A percentile compares a stretch with the other conserved stretches of the same genome.
These are phyloP conservation scores for Epichloe sylvatica DNA, from an alignment of 2,329 filamentous ascomycete species.

Conservation along the genomic window DNA sequence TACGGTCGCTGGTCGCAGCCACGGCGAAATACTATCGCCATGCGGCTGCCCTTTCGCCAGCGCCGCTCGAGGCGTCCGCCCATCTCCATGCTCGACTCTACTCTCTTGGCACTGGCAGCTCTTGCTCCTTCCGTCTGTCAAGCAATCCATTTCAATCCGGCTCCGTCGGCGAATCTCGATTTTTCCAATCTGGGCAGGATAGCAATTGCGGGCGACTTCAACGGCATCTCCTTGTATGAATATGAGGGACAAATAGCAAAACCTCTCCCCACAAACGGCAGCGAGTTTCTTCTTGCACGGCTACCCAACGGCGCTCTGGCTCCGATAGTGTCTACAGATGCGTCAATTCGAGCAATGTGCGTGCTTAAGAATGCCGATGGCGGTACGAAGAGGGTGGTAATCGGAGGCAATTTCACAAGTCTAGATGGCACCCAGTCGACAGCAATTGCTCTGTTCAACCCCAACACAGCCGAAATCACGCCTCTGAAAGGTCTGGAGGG, in stretches of 20 bases:
- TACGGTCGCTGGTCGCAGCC: not conserved
- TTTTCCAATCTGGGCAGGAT: conserved; percentile 66
- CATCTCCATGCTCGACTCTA: conserved; percentile 12
- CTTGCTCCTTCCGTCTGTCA: conserved; percentile 28
- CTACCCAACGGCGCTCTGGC: conserved; percentile 78
- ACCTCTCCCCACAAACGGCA: conserved; percentile 57
- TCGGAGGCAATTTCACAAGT: conserved; percentile 94
- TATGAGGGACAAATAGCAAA: conserved; percentile 67
- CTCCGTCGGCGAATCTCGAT: conserved; percentile 61
- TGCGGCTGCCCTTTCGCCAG: conserved; percentile 34
- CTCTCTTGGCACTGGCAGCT: conserved; percentile 27
- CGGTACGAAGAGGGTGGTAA: conserved; percentile 56
- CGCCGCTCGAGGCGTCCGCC: conserved; percentile 27
- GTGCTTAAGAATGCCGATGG: conserved; percentile 55
- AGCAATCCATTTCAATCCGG: conserved; percentile 45
- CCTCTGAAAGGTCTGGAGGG: conserved; percentile 72
- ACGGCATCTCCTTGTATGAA: conserved; percentile 79
- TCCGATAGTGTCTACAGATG: conserved; percentile 62
- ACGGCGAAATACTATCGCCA: conserved; percentile 20
- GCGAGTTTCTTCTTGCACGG: conserved; percentile 63
- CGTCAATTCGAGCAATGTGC: conserved; percentile 80
- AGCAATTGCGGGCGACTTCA: conserved; percentile 77
- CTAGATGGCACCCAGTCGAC: conserved; percentile 62
- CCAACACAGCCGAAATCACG: conserved; percentile 53
- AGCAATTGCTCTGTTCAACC: conserved; percentile 70